A percentile compares a stretch with the other conserved stretches of the same genome.
phyloP scores from a whole-genome alignment of 2,329 filamentous ascomycete species.

The Calonectria hongkongensis region DNA sequence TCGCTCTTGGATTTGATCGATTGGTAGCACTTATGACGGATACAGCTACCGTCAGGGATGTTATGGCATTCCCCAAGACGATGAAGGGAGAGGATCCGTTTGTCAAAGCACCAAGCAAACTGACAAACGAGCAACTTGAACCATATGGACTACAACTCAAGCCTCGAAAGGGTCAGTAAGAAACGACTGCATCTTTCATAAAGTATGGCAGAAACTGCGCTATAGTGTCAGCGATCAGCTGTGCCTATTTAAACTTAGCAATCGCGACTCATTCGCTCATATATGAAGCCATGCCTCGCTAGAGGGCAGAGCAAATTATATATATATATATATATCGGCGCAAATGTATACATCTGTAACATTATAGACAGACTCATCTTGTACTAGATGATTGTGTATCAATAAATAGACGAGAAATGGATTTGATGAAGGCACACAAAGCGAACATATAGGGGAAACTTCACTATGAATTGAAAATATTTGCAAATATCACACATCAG shows the following conservation, averaged over 20 bases:
- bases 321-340: too few species aligned
- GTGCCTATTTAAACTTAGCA: neutral
- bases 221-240: neutral
- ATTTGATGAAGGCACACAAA: neutral
- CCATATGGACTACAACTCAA: constrained; percentile 67
- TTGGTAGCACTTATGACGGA: constrained; percentile 87
- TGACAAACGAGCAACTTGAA: constrained; percentile 75
- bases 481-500: constrained; percentile 11
- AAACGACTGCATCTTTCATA: neutral
- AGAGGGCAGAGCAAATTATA: neutral
- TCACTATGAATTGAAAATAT: constrained; percentile 1
- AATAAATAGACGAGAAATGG: constrained; percentile 35
- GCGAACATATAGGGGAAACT: neutral
- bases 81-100: constrained; percentile 91
- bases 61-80: constrained; percentile 97
- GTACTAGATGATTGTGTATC: constrained; percentile 31
- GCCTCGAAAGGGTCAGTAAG: constrained; percentile 2
- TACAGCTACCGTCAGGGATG: constrained; percentile 87
- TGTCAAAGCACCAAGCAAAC: constrained; percentile 83
- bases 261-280: constrained; percentile 33
- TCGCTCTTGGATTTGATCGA: constrained; percentile 94
- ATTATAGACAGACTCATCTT: constrained; percentile 7
- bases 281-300: neutral
- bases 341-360: constrained; percentile 42
- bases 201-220: neutral